Percentiles rank a stretch among this genome's conserved stretches.
Evolutionary conservation across 1,139 yeast genomes (phyloP).

Genomic region (Hemisphaericaspora xylofermentans): DNA sequence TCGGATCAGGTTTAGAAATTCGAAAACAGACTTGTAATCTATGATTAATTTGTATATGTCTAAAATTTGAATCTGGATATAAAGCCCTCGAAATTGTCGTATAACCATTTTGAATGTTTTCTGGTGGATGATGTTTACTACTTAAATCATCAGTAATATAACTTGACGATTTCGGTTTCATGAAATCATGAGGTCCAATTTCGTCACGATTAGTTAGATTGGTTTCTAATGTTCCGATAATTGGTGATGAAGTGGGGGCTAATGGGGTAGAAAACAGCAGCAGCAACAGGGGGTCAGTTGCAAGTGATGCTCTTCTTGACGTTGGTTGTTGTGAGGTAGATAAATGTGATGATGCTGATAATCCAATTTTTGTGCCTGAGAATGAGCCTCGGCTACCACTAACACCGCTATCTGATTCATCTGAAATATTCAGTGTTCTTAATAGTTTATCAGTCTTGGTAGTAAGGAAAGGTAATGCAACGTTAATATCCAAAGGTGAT

Average conservation of each 20-base stretch:
- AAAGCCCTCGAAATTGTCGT: constrained; percentile 39
- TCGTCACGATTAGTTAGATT: constrained; percentile 32
- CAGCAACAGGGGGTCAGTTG: no score
- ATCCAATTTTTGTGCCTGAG: background rate
- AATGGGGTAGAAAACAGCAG: constrained; percentile 11
- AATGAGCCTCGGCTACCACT: no score
- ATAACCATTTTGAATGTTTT: constrained; percentile 38
- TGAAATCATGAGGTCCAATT: constrained; percentile 15
- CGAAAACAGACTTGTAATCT: constrained; percentile 77
- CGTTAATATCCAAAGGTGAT: constrained; percentile 45
- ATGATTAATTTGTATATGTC: constrained; percentile 71
- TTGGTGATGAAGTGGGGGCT: constrained; percentile 32
- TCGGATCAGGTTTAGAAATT: constrained; percentile 65
- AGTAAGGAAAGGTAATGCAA: constrained; percentile 49
- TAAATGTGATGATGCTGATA: background rate
- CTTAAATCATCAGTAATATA: constrained; percentile 17
- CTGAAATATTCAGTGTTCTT: constrained; percentile 14
- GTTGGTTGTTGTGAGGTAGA: constrained; percentile 17
- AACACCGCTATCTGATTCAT: constrained; percentile 20
- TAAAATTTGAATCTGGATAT: constrained; percentile 70
- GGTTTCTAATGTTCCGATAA: constrained; percentile 44
- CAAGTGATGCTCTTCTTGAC: constrained; percentile 27
- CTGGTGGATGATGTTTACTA: constrained; percentile 19
- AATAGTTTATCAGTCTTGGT: constrained; percentile 36
- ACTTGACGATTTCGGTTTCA: constrained; percentile 11